phyloP scores from a whole-genome alignment of 2,329 filamentous ascomycete species.

The Phaeoacremonium minimum region DNA sequence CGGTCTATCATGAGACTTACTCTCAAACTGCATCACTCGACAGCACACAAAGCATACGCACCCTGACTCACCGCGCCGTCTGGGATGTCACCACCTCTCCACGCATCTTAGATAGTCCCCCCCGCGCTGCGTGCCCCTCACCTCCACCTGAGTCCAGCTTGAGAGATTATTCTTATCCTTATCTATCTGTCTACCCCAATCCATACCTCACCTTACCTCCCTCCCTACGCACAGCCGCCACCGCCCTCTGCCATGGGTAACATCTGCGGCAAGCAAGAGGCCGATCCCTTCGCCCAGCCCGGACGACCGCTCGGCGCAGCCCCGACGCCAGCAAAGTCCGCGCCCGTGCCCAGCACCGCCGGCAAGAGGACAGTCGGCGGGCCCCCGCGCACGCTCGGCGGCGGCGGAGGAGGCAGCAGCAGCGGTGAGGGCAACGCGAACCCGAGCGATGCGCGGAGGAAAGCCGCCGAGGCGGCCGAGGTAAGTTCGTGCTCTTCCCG shows the following conservation, averaged over 20 bases:
- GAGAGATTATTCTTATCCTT: not conserved
- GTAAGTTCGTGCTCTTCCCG: slow-evolving; percentile 43
- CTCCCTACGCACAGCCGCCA: slow-evolving; percentile 1
- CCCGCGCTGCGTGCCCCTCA: no score
- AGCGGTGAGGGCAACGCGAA: slow-evolving; percentile 17
- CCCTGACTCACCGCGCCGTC: no score
- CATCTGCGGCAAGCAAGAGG: slow-evolving; percentile 70
- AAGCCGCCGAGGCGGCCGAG: slow-evolving; percentile 80
- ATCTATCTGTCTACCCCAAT: not conserved
- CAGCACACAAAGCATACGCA: no score
- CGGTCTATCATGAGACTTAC: no score
- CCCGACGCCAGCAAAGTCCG: slow-evolving; percentile 40
- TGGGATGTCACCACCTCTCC: no score
- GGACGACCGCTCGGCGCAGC: slow-evolving; percentile 67
- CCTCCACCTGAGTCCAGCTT: no score
- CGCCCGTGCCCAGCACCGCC: slow-evolving; percentile 42
- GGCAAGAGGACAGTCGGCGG: slow-evolving; percentile 44
- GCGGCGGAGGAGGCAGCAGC: slow-evolving; percentile 23
- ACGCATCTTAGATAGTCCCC: no score
- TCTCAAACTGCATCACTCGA: no score
- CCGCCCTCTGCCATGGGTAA: slow-evolving; percentile 77
- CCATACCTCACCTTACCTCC: not conserved
- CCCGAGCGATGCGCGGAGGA: slow-evolving; percentile 59
- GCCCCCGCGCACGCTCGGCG: slow-evolving; percentile 62
- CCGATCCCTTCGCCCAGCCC: slow-evolving; percentile 65